Percentiles rank a stretch among this genome's conserved stretches.
Evolutionary conservation across 192 early-diverging fungal species (phyloP).

Genomic region (Geosiphon pyriformis): DNA sequence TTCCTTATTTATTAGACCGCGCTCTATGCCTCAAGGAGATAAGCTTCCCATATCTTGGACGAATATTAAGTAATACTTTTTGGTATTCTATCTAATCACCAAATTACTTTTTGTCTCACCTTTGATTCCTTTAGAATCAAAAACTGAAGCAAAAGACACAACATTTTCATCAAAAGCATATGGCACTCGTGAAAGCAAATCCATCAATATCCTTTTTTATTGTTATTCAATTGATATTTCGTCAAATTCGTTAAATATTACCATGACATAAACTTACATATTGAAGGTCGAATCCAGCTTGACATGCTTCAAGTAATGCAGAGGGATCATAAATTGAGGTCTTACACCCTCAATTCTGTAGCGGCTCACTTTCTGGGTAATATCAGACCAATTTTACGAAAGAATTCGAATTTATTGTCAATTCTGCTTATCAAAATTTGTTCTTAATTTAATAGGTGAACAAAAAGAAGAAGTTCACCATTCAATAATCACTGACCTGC

Average conservation of each 20-base stretch:
- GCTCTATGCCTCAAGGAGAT: constrained; percentile 69
- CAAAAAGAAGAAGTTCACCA: constrained; percentile 99
- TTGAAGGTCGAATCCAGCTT: constrained; percentile 89
- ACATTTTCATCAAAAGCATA: constrained; percentile 90
- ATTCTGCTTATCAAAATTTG: not conserved
- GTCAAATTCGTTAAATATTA: no score
- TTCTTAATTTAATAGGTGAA: constrained; percentile 57
- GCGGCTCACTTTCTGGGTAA: constrained; percentile 89
- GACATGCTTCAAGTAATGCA: constrained; percentile 94
- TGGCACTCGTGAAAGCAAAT: constrained; percentile 88
- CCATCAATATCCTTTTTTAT: constrained; percentile 51
- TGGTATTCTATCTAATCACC: not conserved
- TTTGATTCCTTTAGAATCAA: constrained; percentile 37
- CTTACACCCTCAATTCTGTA: constrained; percentile 94
- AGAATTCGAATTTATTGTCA: not conserved
- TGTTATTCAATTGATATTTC: not conserved
- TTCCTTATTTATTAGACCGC: constrained; percentile 90
- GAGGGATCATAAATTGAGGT: constrained; percentile 91
- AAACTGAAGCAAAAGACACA: constrained; percentile 71
- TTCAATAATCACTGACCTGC: constrained; percentile 95
- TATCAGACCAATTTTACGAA: not conserved
- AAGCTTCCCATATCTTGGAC: constrained; percentile 81
- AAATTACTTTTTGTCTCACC: no score
- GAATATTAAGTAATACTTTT: constrained; percentile 47
- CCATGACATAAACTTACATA: constrained; percentile 20